Evolutionary conservation across 257 asterid genomes (phyloP).

Genomic region (Verbascum thapsus): DNA sequence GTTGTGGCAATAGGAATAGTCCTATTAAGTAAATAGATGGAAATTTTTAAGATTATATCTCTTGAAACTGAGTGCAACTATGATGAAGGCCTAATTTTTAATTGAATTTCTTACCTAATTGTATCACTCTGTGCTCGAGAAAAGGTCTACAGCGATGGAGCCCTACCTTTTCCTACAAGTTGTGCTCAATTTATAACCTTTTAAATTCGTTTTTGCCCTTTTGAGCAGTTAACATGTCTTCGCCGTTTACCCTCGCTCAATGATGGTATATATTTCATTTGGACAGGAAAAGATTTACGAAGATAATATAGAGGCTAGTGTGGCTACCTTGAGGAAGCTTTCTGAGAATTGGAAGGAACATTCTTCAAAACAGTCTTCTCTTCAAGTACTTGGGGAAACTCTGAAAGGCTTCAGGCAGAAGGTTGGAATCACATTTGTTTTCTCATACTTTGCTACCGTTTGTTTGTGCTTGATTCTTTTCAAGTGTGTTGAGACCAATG

Average conservation of each 20-base stretch:
- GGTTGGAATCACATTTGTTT: constrained; percentile 34
- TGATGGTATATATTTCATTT: constrained; percentile 29
- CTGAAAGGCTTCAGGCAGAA: constrained; percentile 66
- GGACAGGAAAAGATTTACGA: constrained; percentile 59
- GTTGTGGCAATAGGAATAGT: background rate
- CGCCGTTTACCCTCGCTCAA: background rate
- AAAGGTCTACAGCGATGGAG: constrained; percentile 1
- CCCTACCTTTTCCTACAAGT: background rate
- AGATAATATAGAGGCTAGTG: constrained; percentile 70
- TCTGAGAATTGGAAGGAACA: constrained; percentile 54
- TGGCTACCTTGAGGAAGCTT: constrained; percentile 60
- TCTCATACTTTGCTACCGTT: background rate
- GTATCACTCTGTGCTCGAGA: constrained; percentile 13
- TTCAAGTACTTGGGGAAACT: constrained; percentile 52
- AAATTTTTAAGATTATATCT: background rate
- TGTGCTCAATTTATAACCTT: background rate
- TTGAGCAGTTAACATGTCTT: background rate
- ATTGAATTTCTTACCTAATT: background rate
- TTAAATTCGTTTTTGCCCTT: background rate
- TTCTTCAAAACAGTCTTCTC: constrained; percentile 59
- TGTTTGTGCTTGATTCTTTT: background rate
- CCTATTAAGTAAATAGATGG: constrained; percentile 6
- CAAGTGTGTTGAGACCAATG: constrained; percentile 1
- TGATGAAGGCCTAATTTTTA: background rate
- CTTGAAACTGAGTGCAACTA: constrained; percentile 1